Percentiles rank a stretch among this genome's conserved stretches.
phyloP scores from a whole-genome alignment of 2,329 filamentous ascomycete genomes.

The Pseudogymnoascus sp. region DNA sequence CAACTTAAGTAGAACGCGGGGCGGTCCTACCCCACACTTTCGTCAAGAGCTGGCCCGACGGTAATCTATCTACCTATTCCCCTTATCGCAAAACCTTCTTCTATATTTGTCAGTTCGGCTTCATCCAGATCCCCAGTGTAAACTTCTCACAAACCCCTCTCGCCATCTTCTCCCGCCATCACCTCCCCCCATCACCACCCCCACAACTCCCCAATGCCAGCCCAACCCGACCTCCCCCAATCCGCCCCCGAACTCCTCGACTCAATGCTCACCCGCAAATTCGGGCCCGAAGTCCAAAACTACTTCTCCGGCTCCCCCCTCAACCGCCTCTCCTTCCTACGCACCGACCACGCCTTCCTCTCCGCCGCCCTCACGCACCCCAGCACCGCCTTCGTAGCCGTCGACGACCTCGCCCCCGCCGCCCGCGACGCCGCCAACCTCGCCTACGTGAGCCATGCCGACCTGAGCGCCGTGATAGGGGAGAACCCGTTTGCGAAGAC shows the following conservation, averaged over 20 bases:
- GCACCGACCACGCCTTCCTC: slow-evolving; percentile 62
- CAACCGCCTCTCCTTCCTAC: slow-evolving; percentile 73
- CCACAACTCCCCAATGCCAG: slow-evolving; percentile 21
- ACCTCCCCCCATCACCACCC: background rate
- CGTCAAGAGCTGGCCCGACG: background rate
- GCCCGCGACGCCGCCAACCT: slow-evolving; percentile 52
- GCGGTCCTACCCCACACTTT: background rate
- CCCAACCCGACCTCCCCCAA: slow-evolving; percentile 25
- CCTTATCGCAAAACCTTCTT: background rate
- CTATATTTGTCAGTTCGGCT: background rate
- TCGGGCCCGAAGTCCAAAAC: slow-evolving; percentile 72
- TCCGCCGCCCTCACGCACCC: slow-evolving; percentile 57
- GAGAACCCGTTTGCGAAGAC: slow-evolving; percentile 58
- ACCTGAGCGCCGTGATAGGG: slow-evolving; percentile 64
- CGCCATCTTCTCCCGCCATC: background rate
- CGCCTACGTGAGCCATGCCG: slow-evolving; percentile 58
- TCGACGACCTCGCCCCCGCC: slow-evolving; percentile 72
- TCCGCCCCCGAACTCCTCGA: slow-evolving; percentile 25
- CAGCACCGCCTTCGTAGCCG: slow-evolving; percentile 62
- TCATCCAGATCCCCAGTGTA: background rate
- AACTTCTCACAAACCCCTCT: background rate
- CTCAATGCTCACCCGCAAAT: slow-evolving; percentile 63
- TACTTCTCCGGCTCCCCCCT: slow-evolving; percentile 75
- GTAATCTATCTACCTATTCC: background rate
- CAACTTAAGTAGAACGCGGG: background rate